Evolutionary conservation across 2,329 filamentous ascomycete genomes (phyloP).

Genomic region (Hypoxylon sp.): DNA sequence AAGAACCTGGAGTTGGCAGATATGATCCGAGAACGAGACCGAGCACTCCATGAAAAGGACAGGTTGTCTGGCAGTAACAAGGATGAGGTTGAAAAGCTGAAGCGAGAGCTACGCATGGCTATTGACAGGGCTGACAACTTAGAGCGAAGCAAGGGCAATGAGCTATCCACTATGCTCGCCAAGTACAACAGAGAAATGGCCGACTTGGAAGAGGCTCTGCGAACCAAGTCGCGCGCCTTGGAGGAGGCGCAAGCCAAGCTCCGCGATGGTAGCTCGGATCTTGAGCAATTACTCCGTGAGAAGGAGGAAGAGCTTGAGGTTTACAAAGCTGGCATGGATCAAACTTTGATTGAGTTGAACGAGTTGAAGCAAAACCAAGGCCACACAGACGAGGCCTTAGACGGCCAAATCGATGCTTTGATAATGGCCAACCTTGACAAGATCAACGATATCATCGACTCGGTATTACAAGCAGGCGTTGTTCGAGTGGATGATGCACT

Average conservation of each 20-base stretch:
- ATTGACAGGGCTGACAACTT: constrained; percentile 92
- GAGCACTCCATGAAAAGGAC: constrained; percentile 93
- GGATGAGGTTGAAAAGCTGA: constrained; percentile 94
- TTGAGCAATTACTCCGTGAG: constrained; percentile 87
- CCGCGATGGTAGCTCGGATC: constrained; percentile 85
- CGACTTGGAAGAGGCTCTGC: constrained; percentile 92
- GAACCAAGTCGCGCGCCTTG: constrained; percentile 87
- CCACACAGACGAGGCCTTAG: constrained; percentile 83
- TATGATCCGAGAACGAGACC: constrained; percentile 97
- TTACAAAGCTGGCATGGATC: constrained; percentile 98
- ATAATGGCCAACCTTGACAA: constrained; percentile 89
- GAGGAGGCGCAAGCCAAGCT: constrained; percentile 86
- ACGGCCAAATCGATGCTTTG: constrained; percentile 91
- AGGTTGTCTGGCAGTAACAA: constrained; percentile 87
- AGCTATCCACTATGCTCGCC: constrained; percentile 92
- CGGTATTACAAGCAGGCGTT: constrained; percentile 92
- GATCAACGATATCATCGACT: constrained; percentile 98
- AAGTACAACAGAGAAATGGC: constrained; percentile 98
- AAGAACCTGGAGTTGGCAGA: constrained; percentile 99
- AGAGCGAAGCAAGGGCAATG: constrained; percentile 93
- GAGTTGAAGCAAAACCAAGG: constrained; percentile 83
- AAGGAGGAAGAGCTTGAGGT: constrained; percentile 99
- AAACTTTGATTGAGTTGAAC: constrained; percentile 92
- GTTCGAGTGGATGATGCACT: constrained; percentile 95
- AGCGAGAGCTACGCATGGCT: constrained; percentile 92